phyloP scores from a whole-genome alignment of 2,329 filamentous ascomycete genomes.

The Zymoseptoria brevis region DNA sequence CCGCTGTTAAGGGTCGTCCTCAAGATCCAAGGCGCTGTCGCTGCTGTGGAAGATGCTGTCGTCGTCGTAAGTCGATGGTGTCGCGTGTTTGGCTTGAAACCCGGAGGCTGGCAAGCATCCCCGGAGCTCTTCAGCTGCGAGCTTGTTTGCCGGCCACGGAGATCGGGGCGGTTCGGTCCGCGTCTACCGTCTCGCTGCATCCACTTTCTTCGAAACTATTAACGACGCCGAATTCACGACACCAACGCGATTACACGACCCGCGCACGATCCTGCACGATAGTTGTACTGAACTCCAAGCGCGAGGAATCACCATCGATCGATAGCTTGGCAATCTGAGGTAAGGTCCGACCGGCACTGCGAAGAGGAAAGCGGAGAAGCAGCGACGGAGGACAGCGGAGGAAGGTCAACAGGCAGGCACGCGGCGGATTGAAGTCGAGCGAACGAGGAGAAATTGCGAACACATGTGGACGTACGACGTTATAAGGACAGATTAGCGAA shows the following conservation, averaged over 20 bases:
- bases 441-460: neutral
- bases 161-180: neutral
- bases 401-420: neutral
- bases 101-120: neutral
- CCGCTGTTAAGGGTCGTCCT: neutral
- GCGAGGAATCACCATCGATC: neutral
- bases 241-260: neutral
- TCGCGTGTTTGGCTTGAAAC: constrained; percentile 1
- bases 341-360: neutral
- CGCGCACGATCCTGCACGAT: neutral
- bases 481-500: neutral
- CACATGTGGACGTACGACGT: neutral
- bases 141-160: neutral
- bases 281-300: neutral
- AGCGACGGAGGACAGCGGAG: neutral
- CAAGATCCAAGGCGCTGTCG: neutral
- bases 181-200: neutral
- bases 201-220: neutral
- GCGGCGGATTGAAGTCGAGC: neutral
- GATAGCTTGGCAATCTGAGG: neutral
- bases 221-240: neutral
- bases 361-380: neutral
- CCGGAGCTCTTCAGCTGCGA: neutral
- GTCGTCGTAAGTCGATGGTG: neutral
- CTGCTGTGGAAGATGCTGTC: neutral